Evolutionary conservation across 495 filamentous ascomycete genomes (phyloP).

Genomic region (Hypoxylon lenormandii): DNA sequence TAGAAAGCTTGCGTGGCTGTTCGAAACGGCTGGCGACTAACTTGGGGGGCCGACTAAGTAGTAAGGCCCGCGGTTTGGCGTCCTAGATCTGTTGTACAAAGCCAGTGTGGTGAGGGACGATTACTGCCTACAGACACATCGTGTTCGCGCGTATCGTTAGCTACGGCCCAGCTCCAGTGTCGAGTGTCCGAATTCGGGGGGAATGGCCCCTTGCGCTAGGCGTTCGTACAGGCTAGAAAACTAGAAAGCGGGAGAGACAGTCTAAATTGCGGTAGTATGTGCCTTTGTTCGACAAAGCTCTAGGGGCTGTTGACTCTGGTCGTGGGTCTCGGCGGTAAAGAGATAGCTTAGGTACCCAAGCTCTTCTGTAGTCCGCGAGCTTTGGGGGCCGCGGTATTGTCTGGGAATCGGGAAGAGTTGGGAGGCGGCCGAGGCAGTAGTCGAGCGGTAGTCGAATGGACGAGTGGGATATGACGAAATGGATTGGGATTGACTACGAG

Average conservation of each 20-base stretch:
- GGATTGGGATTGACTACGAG: conserved; percentile 27
- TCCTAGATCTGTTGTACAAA: conserved; percentile 8
- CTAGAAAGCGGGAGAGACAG: background rate
- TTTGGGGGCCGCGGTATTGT: conserved; percentile 25
- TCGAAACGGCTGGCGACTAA: conserved; percentile 11
- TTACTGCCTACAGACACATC: conserved; percentile 29
- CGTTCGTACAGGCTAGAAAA: conserved; percentile 17
- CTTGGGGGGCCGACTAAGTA: background rate
- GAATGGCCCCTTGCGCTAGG: background rate
- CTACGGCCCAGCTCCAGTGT: background rate
- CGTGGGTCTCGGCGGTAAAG: background rate
- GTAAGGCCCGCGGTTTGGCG: background rate
- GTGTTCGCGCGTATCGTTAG: conserved; percentile 18
- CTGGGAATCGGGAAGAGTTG: conserved; percentile 11
- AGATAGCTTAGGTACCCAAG: conserved; percentile 1
- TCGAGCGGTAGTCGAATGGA: conserved; percentile 16
- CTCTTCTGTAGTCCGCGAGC: conserved; percentile 6
- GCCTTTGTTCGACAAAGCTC: conserved; percentile 29
- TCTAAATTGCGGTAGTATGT: background rate
- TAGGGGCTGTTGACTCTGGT: background rate
- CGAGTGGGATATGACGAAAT: conserved; percentile 41
- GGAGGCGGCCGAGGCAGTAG: background rate
- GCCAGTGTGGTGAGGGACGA: conserved; percentile 5
- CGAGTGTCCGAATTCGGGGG: too few species aligned
- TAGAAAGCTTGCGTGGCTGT: conserved; percentile 16